These are phyloP conservation scores for Monoraphidium neglectum DNA, from an alignment of 139 green algal species.

Conservation along the genomic window DNA sequence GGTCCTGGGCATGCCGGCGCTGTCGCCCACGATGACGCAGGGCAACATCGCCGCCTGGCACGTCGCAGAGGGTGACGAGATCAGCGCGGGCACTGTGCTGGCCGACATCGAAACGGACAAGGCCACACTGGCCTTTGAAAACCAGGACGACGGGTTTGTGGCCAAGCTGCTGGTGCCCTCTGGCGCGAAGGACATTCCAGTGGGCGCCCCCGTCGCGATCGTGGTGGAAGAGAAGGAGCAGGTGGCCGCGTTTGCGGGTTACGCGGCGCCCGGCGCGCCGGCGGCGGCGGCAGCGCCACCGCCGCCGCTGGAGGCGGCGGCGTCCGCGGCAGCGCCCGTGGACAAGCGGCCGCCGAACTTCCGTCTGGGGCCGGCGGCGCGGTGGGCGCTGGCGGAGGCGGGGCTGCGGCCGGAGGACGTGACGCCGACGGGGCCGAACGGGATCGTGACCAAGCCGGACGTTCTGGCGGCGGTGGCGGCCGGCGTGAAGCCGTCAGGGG, in stretches of 20 bases:
- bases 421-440: constrained; percentile 67
- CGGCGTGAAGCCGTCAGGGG: constrained; percentile 39
- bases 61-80: constrained; percentile 60
- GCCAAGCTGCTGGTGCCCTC: constrained; percentile 68
- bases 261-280: constrained; percentile 17
- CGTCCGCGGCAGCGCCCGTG: neutral
- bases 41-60: constrained; percentile 75
- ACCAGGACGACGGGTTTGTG: constrained; percentile 56
- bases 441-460: constrained; percentile 90
- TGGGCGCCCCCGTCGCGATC: constrained; percentile 78
- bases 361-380: constrained; percentile 71
- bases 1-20: constrained; percentile 79
- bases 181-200: constrained; percentile 73
- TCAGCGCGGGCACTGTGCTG: constrained; percentile 69
- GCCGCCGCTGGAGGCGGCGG: constrained; percentile 7
- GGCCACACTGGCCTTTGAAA: constrained; percentile 69
- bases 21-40: constrained; percentile 90
- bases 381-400: constrained; percentile 51
- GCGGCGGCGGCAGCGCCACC: constrained; percentile 2
- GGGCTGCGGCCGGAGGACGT: constrained; percentile 37
- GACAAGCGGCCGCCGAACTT: constrained; percentile 22
- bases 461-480: constrained; percentile 76
- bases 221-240: constrained; percentile 83
- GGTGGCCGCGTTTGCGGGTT: constrained; percentile 72
- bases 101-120: constrained; percentile 97